These are phyloP conservation scores for Sporothrix humicola DNA, from an alignment of 2,329 filamentous ascomycete species.

Conservation along the genomic window DNA sequence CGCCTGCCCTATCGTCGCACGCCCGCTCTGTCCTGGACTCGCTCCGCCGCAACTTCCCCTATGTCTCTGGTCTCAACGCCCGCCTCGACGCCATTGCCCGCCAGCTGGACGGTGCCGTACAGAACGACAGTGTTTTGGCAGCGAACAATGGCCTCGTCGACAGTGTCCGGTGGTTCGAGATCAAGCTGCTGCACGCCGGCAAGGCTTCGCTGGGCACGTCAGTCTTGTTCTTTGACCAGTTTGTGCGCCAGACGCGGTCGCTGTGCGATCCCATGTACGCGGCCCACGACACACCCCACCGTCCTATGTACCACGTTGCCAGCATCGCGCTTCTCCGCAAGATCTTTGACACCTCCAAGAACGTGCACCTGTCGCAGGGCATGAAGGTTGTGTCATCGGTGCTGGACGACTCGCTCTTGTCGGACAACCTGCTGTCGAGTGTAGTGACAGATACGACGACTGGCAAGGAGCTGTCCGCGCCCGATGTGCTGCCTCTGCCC, in stretches of 20 bases:
- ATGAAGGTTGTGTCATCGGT: constrained; percentile 13
- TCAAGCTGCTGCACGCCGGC: constrained; percentile 58
- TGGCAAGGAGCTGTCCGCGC: neutral
- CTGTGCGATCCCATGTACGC: constrained; percentile 54
- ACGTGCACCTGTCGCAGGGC: constrained; percentile 19
- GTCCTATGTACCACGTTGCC: constrained; percentile 51
- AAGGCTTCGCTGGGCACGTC: constrained; percentile 50
- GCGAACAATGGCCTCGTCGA: constrained; percentile 45
- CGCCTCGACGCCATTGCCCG: constrained; percentile 48
- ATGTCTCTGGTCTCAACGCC: constrained; percentile 35
- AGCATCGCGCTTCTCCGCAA: constrained; percentile 50
- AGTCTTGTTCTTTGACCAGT: constrained; percentile 50
- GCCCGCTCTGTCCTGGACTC: constrained; percentile 47
- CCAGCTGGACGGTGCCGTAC: constrained; percentile 44
- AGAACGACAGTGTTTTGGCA: neutral
- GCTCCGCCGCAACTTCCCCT: constrained; percentile 47
- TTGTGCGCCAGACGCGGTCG: constrained; percentile 49
- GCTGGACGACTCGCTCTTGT: constrained; percentile 15
- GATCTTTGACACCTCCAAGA: constrained; percentile 32
- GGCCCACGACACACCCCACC: constrained; percentile 44
- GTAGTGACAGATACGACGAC: constrained; percentile 16
- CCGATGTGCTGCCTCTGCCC: neutral
- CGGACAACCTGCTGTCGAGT: constrained; percentile 15
- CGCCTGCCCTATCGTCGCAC: constrained; percentile 47
- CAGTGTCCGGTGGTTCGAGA: constrained; percentile 55